These are phyloP conservation scores for Phytophthora pini DNA, from an alignment of 352 stramenopile species.

Conservation along the genomic window DNA sequence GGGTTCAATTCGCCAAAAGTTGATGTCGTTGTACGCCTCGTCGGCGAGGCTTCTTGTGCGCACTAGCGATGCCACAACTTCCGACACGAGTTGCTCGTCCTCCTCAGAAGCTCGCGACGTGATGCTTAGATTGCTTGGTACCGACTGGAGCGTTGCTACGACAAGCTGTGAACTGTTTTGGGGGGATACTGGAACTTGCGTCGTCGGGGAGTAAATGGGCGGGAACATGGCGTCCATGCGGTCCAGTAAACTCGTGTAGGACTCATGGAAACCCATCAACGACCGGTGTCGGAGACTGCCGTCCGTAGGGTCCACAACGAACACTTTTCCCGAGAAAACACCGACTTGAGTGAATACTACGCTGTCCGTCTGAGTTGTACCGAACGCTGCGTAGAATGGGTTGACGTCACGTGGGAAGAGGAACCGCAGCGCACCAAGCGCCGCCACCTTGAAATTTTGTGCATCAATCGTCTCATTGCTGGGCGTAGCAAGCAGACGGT, in stretches of 20 bases:
- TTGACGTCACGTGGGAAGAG: conserved; percentile 83
- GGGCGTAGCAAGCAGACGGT: conserved; percentile 55
- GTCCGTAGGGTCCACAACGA: conserved; percentile 64
- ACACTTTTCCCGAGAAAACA: conserved; percentile 83
- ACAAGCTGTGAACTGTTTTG: conserved; percentile 7
- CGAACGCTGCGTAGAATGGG: conserved; percentile 87
- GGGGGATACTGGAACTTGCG: conserved; percentile 5
- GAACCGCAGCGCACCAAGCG: conserved; percentile 62
- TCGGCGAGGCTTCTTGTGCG: conserved; percentile 66
- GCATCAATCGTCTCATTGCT: conserved; percentile 55
- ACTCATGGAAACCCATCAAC: conserved; percentile 71
- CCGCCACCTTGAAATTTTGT: conserved; percentile 71
- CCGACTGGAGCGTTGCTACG: conserved; percentile 15
- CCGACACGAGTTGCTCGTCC: conserved; percentile 57
- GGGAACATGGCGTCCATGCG: conserved; percentile 84
- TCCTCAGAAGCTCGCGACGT: conserved; percentile 15
- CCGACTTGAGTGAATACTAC: conserved; percentile 70
- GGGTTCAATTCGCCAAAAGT: conserved; percentile 84
- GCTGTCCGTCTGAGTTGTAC: conserved; percentile 62
- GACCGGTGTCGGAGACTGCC: conserved; percentile 65
- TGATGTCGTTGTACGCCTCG: conserved; percentile 88
- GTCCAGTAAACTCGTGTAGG: conserved; percentile 65
- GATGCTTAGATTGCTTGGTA: conserved; percentile 17
- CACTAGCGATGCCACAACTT: conserved; percentile 57
- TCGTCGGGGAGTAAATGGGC: conserved; percentile 57